Base-by-base conservation (phyloP, 768 basidiomycete genomes). In the Suillus ampliporus region DNA sequence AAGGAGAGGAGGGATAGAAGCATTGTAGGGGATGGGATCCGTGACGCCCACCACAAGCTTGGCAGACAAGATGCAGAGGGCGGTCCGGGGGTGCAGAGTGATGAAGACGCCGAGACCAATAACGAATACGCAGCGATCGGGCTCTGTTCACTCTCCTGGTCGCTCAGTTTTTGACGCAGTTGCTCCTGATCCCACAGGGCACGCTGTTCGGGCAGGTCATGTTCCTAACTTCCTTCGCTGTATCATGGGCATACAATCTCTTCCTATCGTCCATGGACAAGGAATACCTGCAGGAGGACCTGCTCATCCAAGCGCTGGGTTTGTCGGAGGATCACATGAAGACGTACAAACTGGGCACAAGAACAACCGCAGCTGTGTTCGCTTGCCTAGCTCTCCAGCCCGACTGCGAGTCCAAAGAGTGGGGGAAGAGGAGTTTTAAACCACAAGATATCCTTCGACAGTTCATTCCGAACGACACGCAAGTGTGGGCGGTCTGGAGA, bases 261-360 rank as follows among this genome's bases (percentile, higher is more conserved):
- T 70, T 62, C 54, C 60, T 72, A 17, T 64, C 69, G 17, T 65
- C 63, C 17, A 69, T 80, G 76, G 77, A 79, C 41, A 60, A 44
- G 21, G 56, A 58, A 13, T 43, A 43, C 26, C 38, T 59, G 17
- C 61, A 61, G 17, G 57, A 43, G 58, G 40, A 60, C 1, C 13
- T 23, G 10, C 61, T 61, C n/a, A 15, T 14, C 23, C 54, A 56
- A 17, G 70, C 74, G 5, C 58, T 65, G 26, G 38, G 58, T 43
- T 58, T 73, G 1, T 64, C 66, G 0, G 57, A 31, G 13, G 69
- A 66, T 0, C n/a, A 2, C 26, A 61, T 58, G 61, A 61, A 44
- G 35, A 61, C 57, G 8, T 61, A 61, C n/a, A 41, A 23, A 58
- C 40, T 61, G 11, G 61, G 61, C 14, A 61, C 61, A 23, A 57